Base-by-base conservation (phyloP, 2,329 filamentous ascomycete species). In the Colletotrichum abscissum region DNA sequence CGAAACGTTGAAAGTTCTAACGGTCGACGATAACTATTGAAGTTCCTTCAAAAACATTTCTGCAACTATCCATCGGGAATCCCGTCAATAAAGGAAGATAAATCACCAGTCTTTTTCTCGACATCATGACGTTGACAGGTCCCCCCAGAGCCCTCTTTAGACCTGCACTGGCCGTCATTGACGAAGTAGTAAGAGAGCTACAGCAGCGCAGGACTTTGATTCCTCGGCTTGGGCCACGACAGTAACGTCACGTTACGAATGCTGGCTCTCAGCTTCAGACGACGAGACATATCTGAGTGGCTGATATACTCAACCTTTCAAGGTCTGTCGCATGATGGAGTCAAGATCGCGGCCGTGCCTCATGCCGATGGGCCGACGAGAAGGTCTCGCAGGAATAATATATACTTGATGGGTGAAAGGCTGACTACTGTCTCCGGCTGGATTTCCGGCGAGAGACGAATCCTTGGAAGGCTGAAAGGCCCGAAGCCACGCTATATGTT, bases 331-430 rank as follows among this genome's bases (percentile, higher is more conserved):
- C 91, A 91, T 0, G 91, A 88, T 89, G 3, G 89, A 90, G 72
- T 88, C 90, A 0, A 91, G 28, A 90, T 76, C 0, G 82, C 77
- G 16, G 84, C 82, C 63, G 82, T 84, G 1, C 89, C 85, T 76
- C 81, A 82, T 16, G 81, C 81, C 64, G 91, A 92, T 0, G 93
- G 87, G 0, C 91, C 92, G 63, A 93, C 87, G 4, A 93, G 83
- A 78, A 93, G 93, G 78, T 93, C 90, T 16, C 91, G 86, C 1
- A 89, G 84, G 0, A 87, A 88, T 0, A 93, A 91, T 91, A 91
- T 93, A 76, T 87, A 87, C 74, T 88, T 85, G 33, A 87, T 84
- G 3, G 91, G 82, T 0, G 91, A 83, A 0, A 89, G 88, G 55
- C 4, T 12, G 33, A 12, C 33, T 4, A 4, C 33, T 35, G 12